phyloP scores from a whole-genome alignment of 108 stramenopile genomes.

The Cyclotella kingstonii region DNA sequence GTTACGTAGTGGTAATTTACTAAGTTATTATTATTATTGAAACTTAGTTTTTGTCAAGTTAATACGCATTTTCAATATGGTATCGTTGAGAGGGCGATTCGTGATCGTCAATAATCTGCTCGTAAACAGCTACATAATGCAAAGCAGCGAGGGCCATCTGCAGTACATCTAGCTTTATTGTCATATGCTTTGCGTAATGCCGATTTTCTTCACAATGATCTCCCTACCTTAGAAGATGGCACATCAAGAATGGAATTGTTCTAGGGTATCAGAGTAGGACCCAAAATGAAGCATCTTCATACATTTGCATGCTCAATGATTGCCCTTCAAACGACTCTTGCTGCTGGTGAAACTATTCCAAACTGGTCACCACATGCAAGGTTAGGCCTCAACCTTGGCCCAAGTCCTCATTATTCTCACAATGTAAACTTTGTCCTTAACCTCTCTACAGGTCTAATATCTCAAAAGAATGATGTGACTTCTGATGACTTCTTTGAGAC shows the following conservation, averaged over 20 bases:
- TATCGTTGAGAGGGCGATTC: slow-evolving; percentile 23
- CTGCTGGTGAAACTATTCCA: slow-evolving; percentile 24
- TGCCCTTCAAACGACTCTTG: slow-evolving; percentile 21
- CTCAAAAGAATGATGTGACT: slow-evolving; percentile 36
- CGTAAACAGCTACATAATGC: slow-evolving; percentile 25
- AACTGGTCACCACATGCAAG: slow-evolving; percentile 40
- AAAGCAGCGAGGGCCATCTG: slow-evolving; percentile 2
- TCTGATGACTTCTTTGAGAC: slow-evolving; percentile 45
- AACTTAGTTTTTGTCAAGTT: slow-evolving; percentile 23
- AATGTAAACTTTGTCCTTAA: slow-evolving; percentile 33
- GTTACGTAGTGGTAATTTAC: no score
- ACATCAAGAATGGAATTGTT: slow-evolving; percentile 13
- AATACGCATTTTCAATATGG: slow-evolving; percentile 38
- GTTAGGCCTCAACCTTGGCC: slow-evolving; percentile 40
- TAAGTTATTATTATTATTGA: no score
- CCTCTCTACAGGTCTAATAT: slow-evolving; percentile 28
- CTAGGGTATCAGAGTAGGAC: background rate
- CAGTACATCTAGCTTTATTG: slow-evolving; percentile 25
- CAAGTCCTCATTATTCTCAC: slow-evolving; percentile 29
- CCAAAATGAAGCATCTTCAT: slow-evolving; percentile 10
- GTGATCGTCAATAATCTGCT: slow-evolving; percentile 18
- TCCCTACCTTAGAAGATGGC: slow-evolving; percentile 11
- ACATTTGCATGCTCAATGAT: slow-evolving; percentile 41
- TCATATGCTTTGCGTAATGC: slow-evolving; percentile 14
- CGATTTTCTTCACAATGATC: background rate